Percentiles rank a stretch among this genome's conserved stretches.
These are phyloP conservation scores for Cordyceps cateniannulata DNA, from an alignment of 2,329 filamentous ascomycete genomes.

Conservation along the genomic window DNA sequence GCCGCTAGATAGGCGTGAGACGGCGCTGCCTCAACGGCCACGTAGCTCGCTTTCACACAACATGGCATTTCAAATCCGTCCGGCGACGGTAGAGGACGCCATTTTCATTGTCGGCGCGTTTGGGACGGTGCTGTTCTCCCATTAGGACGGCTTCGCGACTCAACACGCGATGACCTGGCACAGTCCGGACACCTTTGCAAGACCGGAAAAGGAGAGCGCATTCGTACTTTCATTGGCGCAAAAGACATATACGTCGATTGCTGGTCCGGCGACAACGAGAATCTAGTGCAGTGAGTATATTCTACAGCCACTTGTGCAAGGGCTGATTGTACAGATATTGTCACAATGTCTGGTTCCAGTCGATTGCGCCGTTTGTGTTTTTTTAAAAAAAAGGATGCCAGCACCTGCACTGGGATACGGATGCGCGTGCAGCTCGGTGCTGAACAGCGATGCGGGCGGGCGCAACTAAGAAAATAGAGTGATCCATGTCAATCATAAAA, in stretches of 20 bases:
- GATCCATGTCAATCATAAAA: neutral
- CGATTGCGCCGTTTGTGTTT: neutral
- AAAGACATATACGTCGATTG: constrained; percentile 22
- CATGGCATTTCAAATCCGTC: constrained; percentile 20
- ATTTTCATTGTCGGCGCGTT: constrained; percentile 25
- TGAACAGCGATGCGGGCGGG: neutral
- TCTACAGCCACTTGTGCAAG: neutral
- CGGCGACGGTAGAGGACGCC: constrained; percentile 19
- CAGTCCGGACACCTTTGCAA: constrained; percentile 21
- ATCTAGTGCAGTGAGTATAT: constrained; percentile 14
- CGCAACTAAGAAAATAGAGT: neutral
- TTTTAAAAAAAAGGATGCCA: neutral
- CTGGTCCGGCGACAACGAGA: constrained; percentile 21
- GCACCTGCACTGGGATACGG: neutral
- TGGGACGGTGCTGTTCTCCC: constrained; percentile 21
- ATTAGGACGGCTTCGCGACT: constrained; percentile 19
- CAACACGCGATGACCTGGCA: constrained; percentile 17
- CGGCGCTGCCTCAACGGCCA: neutral
- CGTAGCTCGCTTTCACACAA: neutral
- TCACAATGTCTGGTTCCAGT: neutral
- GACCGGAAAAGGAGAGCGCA: constrained; percentile 18
- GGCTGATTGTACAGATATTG: constrained; percentile 9
- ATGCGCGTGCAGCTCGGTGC: constrained; percentile 1
- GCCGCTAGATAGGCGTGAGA: neutral
- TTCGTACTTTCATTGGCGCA: constrained; percentile 21